A percentile compares a stretch with the other conserved stretches of the same genome.
These are phyloP conservation scores for Kodamaea sagamina DNA, from an alignment of 805 yeast species.

Conservation along the genomic window DNA sequence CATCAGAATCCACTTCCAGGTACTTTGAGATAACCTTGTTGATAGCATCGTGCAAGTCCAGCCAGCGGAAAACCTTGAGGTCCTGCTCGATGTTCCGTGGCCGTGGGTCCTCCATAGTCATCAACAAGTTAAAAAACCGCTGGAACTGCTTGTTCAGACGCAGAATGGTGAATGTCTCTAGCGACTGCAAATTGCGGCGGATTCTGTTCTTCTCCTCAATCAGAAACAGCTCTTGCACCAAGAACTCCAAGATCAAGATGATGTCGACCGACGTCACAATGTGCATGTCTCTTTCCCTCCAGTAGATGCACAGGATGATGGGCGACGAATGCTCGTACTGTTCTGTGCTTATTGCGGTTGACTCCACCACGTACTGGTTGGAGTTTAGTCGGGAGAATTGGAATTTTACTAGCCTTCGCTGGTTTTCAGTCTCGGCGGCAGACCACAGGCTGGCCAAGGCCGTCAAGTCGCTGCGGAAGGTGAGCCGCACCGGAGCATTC, in stretches of 20 bases:
- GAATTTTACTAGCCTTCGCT: conserved; percentile 53
- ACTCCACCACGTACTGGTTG: conserved; percentile 36
- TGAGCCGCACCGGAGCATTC: conserved; percentile 31
- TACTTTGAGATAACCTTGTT: conserved; percentile 61
- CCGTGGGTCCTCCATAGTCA: conserved; percentile 62
- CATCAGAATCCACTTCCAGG: conserved; percentile 8
- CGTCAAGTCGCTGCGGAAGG: conserved; percentile 32
- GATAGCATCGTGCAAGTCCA: conserved; percentile 52
- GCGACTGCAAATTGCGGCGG: conserved; percentile 63
- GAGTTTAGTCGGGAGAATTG: conserved; percentile 37
- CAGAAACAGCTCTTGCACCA: conserved; percentile 55
- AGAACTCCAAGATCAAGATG: conserved; percentile 54
- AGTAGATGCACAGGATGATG: conserved; percentile 59
- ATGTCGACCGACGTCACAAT: conserved; percentile 69
- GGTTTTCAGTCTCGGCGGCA: conserved; percentile 38
- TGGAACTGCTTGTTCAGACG: conserved; percentile 36
- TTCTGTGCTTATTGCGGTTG: conserved; percentile 36
- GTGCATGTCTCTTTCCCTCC: conserved; percentile 49
- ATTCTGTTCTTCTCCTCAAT: conserved; percentile 73
- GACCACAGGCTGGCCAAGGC: conserved; percentile 50
- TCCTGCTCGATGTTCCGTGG: conserved; percentile 74
- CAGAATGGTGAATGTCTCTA: conserved; percentile 61
- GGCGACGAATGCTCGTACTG: conserved; percentile 43
- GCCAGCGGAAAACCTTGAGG: conserved; percentile 67
- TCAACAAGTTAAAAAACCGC: conserved; percentile 43